Evolutionary conservation across 139 green algal species (phyloP).

Genomic region (Yamagishiella unicocca): DNA sequence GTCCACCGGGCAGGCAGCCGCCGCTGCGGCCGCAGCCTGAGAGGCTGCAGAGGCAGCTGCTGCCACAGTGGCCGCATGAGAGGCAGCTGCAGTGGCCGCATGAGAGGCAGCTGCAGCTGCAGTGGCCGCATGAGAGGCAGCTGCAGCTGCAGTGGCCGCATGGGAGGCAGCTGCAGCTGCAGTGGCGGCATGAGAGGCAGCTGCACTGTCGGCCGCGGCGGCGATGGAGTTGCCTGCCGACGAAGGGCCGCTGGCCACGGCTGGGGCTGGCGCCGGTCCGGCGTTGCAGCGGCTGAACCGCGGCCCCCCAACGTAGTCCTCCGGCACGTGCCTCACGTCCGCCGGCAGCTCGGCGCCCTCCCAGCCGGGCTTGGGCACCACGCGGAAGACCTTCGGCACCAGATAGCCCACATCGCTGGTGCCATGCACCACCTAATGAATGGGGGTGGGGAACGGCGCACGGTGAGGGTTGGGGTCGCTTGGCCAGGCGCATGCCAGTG

Average conservation of each 20-base stretch:
- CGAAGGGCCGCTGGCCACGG: too few relatives aligned
- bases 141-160: background rate
- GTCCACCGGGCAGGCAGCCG: background rate
- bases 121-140: too few relatives aligned
- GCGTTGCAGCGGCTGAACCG: background rate
- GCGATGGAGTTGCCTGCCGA: background rate
- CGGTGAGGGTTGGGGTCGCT: too few relatives aligned
- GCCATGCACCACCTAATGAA: conserved; percentile 28
- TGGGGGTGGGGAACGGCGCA: too few relatives aligned
- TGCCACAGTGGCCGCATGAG: too few relatives aligned
- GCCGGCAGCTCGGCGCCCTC: background rate
- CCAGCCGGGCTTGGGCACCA: conserved; percentile 74
- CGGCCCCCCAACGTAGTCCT: conserved; percentile 7
- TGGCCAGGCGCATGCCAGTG: too few relatives aligned
- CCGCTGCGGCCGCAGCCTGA: background rate
- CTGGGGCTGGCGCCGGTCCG: background rate
- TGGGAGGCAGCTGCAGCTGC: background rate
- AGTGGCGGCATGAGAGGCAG: background rate
- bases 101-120: too few relatives aligned
- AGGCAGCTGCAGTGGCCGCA: too few relatives aligned
- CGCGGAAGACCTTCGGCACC: conserved; percentile 77
- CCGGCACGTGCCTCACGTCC: conserved; percentile 28
- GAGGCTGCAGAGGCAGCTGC: too few relatives aligned
- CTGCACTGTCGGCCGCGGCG: background rate
- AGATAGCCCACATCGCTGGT: conserved; percentile 70